phyloP scores from a whole-genome alignment of 345 rosid genomes.

The Psidium guajava region DNA sequence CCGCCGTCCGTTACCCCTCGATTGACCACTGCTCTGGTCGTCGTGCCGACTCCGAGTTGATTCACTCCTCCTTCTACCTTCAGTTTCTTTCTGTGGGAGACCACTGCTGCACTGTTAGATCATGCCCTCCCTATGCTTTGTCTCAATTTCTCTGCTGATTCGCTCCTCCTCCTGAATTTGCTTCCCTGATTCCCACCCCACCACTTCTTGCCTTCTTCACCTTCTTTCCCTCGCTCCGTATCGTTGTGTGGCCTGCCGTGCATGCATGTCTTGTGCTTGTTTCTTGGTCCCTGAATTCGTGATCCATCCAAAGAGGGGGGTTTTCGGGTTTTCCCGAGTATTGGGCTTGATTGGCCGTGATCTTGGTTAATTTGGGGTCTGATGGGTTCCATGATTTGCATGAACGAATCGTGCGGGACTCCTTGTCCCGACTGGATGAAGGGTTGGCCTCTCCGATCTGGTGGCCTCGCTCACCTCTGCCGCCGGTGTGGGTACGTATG shows the following conservation, averaged over 20 bases:
- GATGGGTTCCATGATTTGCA: constrained; percentile 64
- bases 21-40: not conserved
- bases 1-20: not conserved
- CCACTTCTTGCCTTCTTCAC: not conserved
- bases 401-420: constrained; percentile 67
- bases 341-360: not conserved
- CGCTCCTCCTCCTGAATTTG: not conserved
- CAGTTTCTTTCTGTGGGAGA: not conserved
- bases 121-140: not conserved
- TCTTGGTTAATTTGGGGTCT: not conserved
- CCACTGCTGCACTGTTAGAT: not conserved
- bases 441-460: constrained; percentile 95
- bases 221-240: not conserved
- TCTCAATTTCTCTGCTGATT: not conserved
- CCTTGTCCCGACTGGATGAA: constrained; percentile 63
- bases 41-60: not conserved
- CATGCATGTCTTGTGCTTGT: not conserved
- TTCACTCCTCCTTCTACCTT: not conserved
- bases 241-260: not conserved
- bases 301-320: not conserved
- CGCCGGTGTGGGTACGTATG: constrained; percentile 78
- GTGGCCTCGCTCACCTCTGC: constrained; percentile 68
- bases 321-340: not conserved
- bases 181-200: not conserved
- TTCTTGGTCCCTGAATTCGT: not conserved